Evolutionary conservation across 2,329 filamentous ascomycete genomes (phyloP).

Genomic region (Botryosphaeria dothidea): DNA sequence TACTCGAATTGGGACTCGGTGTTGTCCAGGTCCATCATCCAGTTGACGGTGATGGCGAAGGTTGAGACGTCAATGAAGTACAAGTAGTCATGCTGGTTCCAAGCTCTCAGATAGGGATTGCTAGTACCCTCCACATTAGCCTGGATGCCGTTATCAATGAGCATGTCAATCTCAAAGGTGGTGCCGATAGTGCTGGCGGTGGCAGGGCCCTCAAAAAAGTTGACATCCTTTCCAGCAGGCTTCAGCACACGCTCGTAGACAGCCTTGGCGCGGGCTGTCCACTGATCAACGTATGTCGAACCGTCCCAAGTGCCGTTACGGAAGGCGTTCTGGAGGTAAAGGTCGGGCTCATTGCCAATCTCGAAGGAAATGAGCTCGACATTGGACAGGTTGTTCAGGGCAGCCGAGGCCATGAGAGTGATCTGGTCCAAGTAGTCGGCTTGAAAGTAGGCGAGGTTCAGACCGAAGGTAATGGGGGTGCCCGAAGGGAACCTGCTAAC

Average conservation of each 20-base stretch:
- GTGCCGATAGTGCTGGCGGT: conserved; percentile 55
- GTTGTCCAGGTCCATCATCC: conserved; percentile 47
- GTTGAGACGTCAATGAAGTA: conserved; percentile 53
- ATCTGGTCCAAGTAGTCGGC: conserved; percentile 48
- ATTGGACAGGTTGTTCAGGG: conserved; percentile 38
- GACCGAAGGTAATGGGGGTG: conserved; percentile 52
- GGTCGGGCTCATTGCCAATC: conserved; percentile 47
- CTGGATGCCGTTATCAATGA: conserved; percentile 44
- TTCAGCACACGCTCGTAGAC: conserved; percentile 49
- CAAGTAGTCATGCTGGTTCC: conserved; percentile 58
- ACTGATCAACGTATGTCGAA: conserved; percentile 46
- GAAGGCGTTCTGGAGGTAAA: conserved; percentile 48
- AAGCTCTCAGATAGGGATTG: conserved; percentile 40
- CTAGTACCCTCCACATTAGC: conserved; percentile 35
- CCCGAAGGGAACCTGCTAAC: conserved; percentile 52
- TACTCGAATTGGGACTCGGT: conserved; percentile 51
- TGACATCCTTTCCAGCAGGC: conserved; percentile 38
- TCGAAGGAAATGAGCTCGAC: conserved; percentile 45
- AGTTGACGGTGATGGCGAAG: conserved; percentile 45
- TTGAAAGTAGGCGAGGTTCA: conserved; percentile 52
- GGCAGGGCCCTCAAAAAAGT: conserved; percentile 51
- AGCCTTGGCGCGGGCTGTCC: conserved; percentile 45
- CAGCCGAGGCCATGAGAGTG: conserved; percentile 42
- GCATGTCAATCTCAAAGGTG: conserved; percentile 48
- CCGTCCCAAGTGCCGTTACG: conserved; percentile 48